Evolutionary conservation across 2,329 filamentous ascomycete species (phyloP).

Genomic region (Beauveria sp.): DNA sequence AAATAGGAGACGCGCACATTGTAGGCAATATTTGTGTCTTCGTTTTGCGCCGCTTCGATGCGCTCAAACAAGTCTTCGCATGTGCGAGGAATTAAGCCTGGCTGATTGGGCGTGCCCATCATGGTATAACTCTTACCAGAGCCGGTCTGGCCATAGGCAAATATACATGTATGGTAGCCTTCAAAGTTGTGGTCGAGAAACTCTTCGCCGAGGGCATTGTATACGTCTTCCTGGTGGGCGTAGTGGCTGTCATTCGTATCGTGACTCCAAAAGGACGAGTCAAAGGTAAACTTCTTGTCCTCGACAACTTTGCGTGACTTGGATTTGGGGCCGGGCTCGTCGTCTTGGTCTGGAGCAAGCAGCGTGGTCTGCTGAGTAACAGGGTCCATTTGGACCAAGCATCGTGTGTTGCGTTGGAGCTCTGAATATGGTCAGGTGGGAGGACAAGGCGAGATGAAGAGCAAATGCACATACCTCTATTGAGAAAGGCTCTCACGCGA

Average conservation of each 20-base stretch:
- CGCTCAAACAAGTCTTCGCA: slow-evolving; percentile 94
- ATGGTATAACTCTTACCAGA: slow-evolving; percentile 98
- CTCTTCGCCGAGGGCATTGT: slow-evolving; percentile 88
- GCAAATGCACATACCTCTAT: slow-evolving; percentile 51
- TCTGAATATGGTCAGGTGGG: slow-evolving; percentile 46
- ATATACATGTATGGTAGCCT: slow-evolving; percentile 98
- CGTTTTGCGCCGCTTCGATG: slow-evolving; percentile 68
- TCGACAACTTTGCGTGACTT: slow-evolving; percentile 70
- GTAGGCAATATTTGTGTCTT: slow-evolving; percentile 88
- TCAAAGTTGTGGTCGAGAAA: slow-evolving; percentile 99
- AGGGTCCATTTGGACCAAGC: slow-evolving; percentile 88
- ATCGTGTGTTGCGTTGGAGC: slow-evolving; percentile 69
- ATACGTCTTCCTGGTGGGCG: slow-evolving; percentile 85
- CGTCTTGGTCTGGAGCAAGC: slow-evolving; percentile 54
- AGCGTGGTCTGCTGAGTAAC: slow-evolving; percentile 77
- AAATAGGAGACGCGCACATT: slow-evolving; percentile 98
- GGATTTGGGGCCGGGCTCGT: slow-evolving; percentile 45
- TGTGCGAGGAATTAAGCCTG: slow-evolving; percentile 87
- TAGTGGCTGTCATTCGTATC: slow-evolving; percentile 73
- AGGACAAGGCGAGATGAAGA: neutral
- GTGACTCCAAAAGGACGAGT: slow-evolving; percentile 98
- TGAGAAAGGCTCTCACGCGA: slow-evolving; percentile 70
- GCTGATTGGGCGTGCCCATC: slow-evolving; percentile 83
- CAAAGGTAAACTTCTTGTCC: slow-evolving; percentile 89
- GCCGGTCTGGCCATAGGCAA: slow-evolving; percentile 95